These are phyloP conservation scores for Tephrocybe sp. DNA, from an alignment of 768 basidiomycete genomes.

Conservation along the genomic window DNA sequence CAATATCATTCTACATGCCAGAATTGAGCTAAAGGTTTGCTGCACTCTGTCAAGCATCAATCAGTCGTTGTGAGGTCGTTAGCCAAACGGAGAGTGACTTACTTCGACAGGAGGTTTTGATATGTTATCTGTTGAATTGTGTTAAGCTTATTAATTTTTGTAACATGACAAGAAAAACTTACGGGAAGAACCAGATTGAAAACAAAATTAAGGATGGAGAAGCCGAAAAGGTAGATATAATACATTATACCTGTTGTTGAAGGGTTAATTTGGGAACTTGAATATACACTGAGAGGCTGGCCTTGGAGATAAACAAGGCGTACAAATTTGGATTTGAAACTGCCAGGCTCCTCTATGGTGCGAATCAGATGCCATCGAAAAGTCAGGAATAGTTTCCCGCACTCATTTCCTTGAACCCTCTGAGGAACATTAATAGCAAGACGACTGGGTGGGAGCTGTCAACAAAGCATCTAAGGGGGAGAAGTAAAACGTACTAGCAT, in stretches of 20 bases:
- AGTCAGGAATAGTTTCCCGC: neutral
- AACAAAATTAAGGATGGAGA: neutral
- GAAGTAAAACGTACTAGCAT: neutral
- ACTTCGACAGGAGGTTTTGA: constrained; percentile 1
- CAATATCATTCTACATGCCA: constrained; percentile 4
- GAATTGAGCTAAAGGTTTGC: neutral
- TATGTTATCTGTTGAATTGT: neutral
- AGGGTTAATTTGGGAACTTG: neutral
- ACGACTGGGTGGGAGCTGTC: neutral
- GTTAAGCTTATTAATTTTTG: neutral
- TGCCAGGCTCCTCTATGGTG: neutral
- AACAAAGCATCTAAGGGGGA: neutral
- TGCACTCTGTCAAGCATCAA: neutral
- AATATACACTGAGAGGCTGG: neutral
- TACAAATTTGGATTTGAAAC: neutral
- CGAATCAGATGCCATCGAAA: neutral
- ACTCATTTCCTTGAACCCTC: neutral
- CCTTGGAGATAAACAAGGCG: neutral
- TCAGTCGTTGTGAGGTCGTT: neutral
- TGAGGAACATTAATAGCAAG: neutral
- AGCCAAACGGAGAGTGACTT: neutral
- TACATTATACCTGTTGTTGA: neutral
- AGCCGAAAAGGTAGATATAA: neutral
- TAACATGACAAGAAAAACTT: neutral
- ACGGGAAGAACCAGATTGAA: neutral